phyloP scores from a whole-genome alignment of 306 rosid species.

The Prunus dulcis region DNA sequence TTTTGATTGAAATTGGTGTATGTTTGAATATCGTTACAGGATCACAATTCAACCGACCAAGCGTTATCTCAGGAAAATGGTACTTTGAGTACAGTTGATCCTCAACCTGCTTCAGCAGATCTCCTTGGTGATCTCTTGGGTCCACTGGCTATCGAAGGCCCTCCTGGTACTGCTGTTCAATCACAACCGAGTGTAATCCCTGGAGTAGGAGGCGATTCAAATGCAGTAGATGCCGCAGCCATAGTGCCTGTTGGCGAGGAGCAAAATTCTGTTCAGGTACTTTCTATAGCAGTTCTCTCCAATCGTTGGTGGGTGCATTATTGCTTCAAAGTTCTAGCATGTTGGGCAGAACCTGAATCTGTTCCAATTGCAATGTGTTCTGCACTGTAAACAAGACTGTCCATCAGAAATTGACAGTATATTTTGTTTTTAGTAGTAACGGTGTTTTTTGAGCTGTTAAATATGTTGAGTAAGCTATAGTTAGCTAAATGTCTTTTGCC shows the following conservation, averaged over 20 bases:
- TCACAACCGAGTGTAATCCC: slow-evolving; percentile 40
- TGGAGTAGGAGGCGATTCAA: slow-evolving; percentile 47
- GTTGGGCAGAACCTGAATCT: background rate
- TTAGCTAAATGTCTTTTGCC: background rate
- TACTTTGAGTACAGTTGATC: slow-evolving; percentile 51
- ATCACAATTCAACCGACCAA: slow-evolving; percentile 44
- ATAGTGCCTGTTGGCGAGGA: slow-evolving; percentile 88
- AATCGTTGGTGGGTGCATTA: background rate
- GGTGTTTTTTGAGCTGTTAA: background rate
- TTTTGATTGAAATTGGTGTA: slow-evolving; percentile 19
- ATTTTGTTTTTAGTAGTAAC: background rate
- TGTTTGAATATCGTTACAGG: slow-evolving; percentile 48
- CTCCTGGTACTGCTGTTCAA: slow-evolving; percentile 52
- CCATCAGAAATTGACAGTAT: background rate
- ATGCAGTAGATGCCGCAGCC: slow-evolving; percentile 64
- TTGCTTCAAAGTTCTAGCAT: slow-evolving; percentile 12
- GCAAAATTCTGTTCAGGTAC: slow-evolving; percentile 79
- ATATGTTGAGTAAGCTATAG: background rate
- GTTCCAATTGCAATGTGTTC: background rate
- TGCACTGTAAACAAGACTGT: background rate
- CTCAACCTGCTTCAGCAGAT: slow-evolving; percentile 58
- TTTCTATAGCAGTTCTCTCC: background rate
- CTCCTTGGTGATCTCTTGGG: slow-evolving; percentile 84
- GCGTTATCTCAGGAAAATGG: slow-evolving; percentile 70
- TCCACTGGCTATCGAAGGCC: slow-evolving; percentile 94